Base-by-base conservation (phyloP, 2,329 filamentous ascomycete species). In the Verticillium longisporum region DNA sequence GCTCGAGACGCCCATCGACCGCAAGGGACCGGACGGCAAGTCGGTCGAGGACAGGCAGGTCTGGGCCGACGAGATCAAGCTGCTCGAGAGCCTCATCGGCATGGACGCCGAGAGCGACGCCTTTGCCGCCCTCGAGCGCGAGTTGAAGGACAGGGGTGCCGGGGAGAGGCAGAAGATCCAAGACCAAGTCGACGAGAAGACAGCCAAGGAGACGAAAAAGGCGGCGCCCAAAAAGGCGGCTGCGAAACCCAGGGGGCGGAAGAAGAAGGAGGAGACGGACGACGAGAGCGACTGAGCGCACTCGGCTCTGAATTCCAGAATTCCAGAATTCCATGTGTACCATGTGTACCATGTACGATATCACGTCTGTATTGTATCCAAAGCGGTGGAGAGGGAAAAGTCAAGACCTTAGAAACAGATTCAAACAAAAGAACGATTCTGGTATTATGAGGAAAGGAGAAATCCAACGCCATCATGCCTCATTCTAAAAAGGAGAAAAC, bases 1-100 rank as follows among this genome's bases (percentile, higher is more conserved):
- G 1, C 83, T 99, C 7, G 95, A 99, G 78, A 99, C 95, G n/a
- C 95, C 95, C 6, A 94, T 95, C 64, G 91, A 96, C 64, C 82
- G 82, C 41, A 84, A 85, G 55, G 87, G 84, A 18, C 77, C 80
- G 56, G 80, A 88, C 65, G 89, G 88, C 54, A 88, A 88, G 73
- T 80, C 81, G 33, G 74, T 87, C 41, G 90, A 96, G 70, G 92
- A 97, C 73, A 91, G 88, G 73, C 80, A 84, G 59, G 83, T 97
- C 15, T 98, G 94, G 93, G 92, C 93, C 1, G 83, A 88, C 55
- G 95, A 99, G 77, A 98, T 99, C 75, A 97, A 97, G 78, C 79
- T 98, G 65, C 82, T 99, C 5, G 95, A 99, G 76, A 87, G 87
- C 55, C 79, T 99, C 58, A 89, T 97, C 50, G 94, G 88, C 7